Evolutionary conservation across 768 basidiomycete genomes (phyloP).

Genomic region (Leccinellum luteum): DNA sequence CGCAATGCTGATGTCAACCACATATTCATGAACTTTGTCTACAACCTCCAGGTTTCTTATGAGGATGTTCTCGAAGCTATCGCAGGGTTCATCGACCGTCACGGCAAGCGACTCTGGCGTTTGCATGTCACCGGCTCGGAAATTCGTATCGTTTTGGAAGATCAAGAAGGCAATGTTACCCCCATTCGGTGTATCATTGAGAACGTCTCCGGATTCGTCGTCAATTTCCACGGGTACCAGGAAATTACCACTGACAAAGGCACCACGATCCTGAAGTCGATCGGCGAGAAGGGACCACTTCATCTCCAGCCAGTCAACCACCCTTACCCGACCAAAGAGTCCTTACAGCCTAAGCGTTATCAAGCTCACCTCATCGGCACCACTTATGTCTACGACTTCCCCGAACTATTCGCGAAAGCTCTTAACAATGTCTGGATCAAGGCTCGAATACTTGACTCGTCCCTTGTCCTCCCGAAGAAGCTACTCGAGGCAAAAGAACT

Average conservation of each 20-base stretch:
- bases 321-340: slow-evolving; percentile 95
- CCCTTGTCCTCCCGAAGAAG: slow-evolving; percentile 70
- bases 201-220: slow-evolving; percentile 98
- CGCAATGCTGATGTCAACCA: slow-evolving; percentile 97
- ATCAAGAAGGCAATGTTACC: slow-evolving; percentile 90
- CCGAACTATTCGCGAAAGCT: slow-evolving; percentile 97
- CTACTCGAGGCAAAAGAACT: slow-evolving; percentile 86
- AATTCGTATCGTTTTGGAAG: slow-evolving; percentile 93
- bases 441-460: slow-evolving; percentile 59
- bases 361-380: slow-evolving; percentile 98
- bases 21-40: slow-evolving; percentile 99
- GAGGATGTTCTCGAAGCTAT: slow-evolving; percentile 97
- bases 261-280: slow-evolving; percentile 93
- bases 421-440: slow-evolving; percentile 90
- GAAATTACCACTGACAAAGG: slow-evolving; percentile 97
- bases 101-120: slow-evolving; percentile 97
- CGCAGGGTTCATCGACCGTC: slow-evolving; percentile 98
- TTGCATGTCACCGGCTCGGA: slow-evolving; percentile 97
- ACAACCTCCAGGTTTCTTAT: slow-evolving; percentile 92
- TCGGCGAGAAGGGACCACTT: slow-evolving; percentile 95
- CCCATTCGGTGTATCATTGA: slow-evolving; percentile 98
- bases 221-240: slow-evolving; percentile 97
- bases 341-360: slow-evolving; percentile 96
- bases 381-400: slow-evolving; percentile 99
- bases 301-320: slow-evolving; percentile 94